Evolutionary conservation across 495 filamentous ascomycete species (phyloP), one percentile per base, ranked within the genome.

Genomic region (Hypoxylon lenormandii): DNA sequence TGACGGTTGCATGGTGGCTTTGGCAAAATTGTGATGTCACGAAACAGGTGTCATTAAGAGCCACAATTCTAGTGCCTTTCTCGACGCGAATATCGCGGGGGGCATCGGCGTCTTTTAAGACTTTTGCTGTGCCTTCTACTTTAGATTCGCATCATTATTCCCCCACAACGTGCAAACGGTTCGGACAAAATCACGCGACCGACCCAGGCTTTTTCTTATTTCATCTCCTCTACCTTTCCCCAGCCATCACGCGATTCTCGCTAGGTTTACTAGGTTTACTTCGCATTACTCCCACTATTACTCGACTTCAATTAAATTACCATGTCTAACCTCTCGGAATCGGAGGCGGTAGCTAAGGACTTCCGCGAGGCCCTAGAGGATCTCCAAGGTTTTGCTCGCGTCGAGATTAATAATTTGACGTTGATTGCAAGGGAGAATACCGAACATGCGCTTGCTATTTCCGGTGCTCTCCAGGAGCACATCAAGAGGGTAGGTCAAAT

Each of bases 381-480:
- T 80, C 84, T 98, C 72, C 90, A 89, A 58, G 85, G 88, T 70
- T 97, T 97, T 81, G 92, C 91, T 73, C 88, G 92, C 75, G 90
- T 89, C 74, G 94, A 97, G 80, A 98, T 98, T 78, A 91, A 89
- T 81, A 97, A 94, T 78, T 80, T 98, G 76, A 98, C 95, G 33
- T 87, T 95, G 73, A 98, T 98, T 72, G 95, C 95, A 58, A 92
- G 93, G 74, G 95, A 98, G 77, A 97, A 96, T 70, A 97, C 93
- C 61, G 91, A 94, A 77, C 91, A 97, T 81, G 95, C 94, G 28
- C 86, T 91, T 77, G 92, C 91, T 51, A 98, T 98, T 70, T 92
- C 94, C 5, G 88, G 91, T 63, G 91, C 90, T 5, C 77, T 98
- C 77, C 90, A 95, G 79, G 90, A 93, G 59, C 95, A 98, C 74